Evolutionary conservation across 139 green algal genomes (phyloP), one percentile per base, ranked within the genome.

Genomic region (Closterium sp.): DNA sequence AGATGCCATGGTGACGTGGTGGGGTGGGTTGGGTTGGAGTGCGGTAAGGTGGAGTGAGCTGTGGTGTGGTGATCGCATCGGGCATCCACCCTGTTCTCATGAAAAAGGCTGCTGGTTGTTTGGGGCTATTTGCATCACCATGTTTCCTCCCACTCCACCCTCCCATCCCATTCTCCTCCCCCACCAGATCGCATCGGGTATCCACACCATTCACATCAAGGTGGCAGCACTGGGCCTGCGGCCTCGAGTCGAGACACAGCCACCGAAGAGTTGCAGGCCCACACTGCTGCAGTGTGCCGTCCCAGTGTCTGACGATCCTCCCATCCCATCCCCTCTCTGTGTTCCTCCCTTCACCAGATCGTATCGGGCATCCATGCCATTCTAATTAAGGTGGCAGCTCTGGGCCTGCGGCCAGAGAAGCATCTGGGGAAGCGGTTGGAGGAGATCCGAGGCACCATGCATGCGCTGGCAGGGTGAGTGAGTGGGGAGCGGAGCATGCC

Each of bases 161-260:
- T 9, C 3, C 32, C 2, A n/a, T n/a, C n/a, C n/a, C n/a, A n/a
- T n/a, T 38, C 2, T 38, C 3, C 3, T 3, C 32, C 32, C 32
- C 32, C 32, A 38, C 32, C 5, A 90, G 91, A 96, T 98, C 17
- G 95, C 96, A 2, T 91, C 86, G 27, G 92, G 94, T 9, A 93
- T 98, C 0, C 70, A 97, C 1, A 97, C 97, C 7, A 95, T 99
- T 29, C 90, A 98, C 31, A 95, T 98, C 86, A 99, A 99, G 95
- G 93, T 87, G 13, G 50, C 50, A 13, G 50, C 50, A 21, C 50
- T 21, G 50, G 50, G 7, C 17, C 10, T 70, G 50, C 50, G 11
- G n/a, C n/a, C n/a, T n/a, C n/a, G n/a, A n/a, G n/a, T n/a, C n/a
- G n/a, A n/a, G n/a, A n/a, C n/a, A n/a, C n/a, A n/a, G n/a, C n/a